Base-by-base conservation (phyloP, 1,284 basidiomycete genomes). In the Dichomitus squalens region DNA sequence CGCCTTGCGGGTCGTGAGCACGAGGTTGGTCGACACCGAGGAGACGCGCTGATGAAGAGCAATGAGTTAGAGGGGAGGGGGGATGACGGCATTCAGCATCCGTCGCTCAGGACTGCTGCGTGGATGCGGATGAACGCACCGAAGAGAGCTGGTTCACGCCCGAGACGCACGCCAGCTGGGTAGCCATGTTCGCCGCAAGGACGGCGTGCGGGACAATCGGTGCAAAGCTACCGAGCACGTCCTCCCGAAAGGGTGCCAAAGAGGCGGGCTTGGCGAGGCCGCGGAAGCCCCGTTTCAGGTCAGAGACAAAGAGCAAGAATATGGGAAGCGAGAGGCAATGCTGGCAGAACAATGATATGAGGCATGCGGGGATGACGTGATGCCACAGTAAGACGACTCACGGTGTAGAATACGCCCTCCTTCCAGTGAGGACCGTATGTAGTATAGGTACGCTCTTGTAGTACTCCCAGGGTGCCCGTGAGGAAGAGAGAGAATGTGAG, bases 341-440 rank as follows among this genome's bases (percentile, higher is more conserved):
- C 87, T 90, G 61, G 4, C 9, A 6, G 40, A 20, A 31, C 7
- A 25, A 40, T 44, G 18, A 7, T 1, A 31, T 31, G 29, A 33
- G 18, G 9, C 14, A 1, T 16, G 6, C 38, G 46, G 6, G 3
- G 6, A 49, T 21, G 35, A 20, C 8, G 12, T 31, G 29, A 5
- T 31, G 11, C 6, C 21, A 16, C n/a, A 8, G 14, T 29, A 11
- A 25, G 38, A 18, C 11, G 18, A 38, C 39, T 21, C 66, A 89
- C 88, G 35, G 86, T 89, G 66, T 95, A 96, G 72, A 96, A 96
- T 1, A 96, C 80, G 5, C 86, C 88, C 73, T 96, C 94, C 64
- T 84, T 84, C 94, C 94, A 96, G 66, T 85, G 87, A 0, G 87
- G 86, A 3, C 87, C 87, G 63, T 88, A 87, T 52, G 74, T 80